Conservation (phyloP, 1,139 yeast genomes). For the Barnettozyma hawaiiensis region DNA sequence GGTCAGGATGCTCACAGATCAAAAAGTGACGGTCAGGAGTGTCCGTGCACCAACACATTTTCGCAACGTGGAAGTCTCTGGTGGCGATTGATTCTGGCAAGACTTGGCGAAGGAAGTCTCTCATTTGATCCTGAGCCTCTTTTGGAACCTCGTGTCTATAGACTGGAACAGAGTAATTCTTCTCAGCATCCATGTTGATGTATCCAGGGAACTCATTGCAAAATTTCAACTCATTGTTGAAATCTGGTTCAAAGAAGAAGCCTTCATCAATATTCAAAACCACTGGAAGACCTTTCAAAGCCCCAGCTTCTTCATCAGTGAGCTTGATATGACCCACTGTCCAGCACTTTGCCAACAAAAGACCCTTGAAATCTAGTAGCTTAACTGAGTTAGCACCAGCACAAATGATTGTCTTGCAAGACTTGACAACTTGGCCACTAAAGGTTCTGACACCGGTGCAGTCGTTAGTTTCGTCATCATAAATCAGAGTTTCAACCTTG, state of each 20-base stretch:
- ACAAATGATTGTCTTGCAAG: constrained; percentile 30
- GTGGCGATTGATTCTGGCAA: constrained; percentile 34
- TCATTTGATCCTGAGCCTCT: constrained; percentile 26
- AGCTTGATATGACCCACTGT: constrained; percentile 37
- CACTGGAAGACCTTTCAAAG: constrained; percentile 34
- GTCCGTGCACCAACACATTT: constrained; percentile 44
- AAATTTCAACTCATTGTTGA: constrained; percentile 32
- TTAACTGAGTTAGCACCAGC: constrained; percentile 35
- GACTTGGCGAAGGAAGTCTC: constrained; percentile 27
- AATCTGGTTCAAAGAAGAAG: constrained; percentile 40
- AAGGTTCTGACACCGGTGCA: constrained; percentile 12
- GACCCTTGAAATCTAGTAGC: constrained; percentile 31
- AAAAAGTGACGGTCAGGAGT: constrained; percentile 38
- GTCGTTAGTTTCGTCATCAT: neutral
- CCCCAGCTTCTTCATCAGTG: constrained; percentile 30
- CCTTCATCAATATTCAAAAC: constrained; percentile 37
- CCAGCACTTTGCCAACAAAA: constrained; percentile 34
- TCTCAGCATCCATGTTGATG: constrained; percentile 19
- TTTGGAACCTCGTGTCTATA: constrained; percentile 29
- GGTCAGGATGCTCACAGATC: constrained; percentile 36
- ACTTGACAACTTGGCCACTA: constrained; percentile 23
- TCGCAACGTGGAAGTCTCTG: constrained; percentile 32
- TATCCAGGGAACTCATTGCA: constrained; percentile 36
- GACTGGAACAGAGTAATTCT: constrained; percentile 20
- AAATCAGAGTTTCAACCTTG: constrained; percentile 21